Evolutionary conservation across 495 filamentous ascomycete species (phyloP).

Genomic region (Lindgomyces ingoldianus): DNA sequence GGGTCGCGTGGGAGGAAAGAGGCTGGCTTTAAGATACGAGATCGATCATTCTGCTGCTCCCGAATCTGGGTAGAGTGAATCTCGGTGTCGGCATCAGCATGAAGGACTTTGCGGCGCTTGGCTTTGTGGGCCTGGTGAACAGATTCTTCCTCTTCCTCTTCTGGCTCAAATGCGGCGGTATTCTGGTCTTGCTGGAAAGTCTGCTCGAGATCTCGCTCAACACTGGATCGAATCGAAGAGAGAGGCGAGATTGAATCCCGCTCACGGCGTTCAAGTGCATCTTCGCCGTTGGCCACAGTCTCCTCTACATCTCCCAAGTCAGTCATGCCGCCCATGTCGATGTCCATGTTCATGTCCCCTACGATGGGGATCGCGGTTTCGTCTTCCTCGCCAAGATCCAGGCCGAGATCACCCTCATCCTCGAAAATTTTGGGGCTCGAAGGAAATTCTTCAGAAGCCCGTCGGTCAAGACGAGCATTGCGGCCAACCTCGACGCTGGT

Average conservation of each 20-base stretch:
- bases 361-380: conserved; percentile 9
- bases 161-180: conserved; percentile 47
- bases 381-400: conserved; percentile 57
- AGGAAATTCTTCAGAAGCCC: conserved; percentile 60
- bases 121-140: conserved; percentile 61
- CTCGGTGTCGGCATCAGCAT: conserved; percentile 66
- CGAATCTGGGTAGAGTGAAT: conserved; percentile 64
- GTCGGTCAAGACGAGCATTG: conserved; percentile 67
- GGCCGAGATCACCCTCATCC: conserved; percentile 44
- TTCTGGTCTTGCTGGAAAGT: conserved; percentile 51
- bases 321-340: conserved; percentile 60
- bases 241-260: conserved; percentile 68
- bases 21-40: conserved; percentile 75
- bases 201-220: conserved; percentile 58
- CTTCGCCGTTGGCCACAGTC: conserved; percentile 42
- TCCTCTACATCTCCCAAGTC: conserved; percentile 50
- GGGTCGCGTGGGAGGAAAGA: conserved; percentile 84
- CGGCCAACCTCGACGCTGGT: conserved; percentile 80
- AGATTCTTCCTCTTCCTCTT: conserved; percentile 56
- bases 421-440: conserved; percentile 40
- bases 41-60: conserved; percentile 74
- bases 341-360: conserved; percentile 32
- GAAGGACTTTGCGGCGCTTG: conserved; percentile 76
- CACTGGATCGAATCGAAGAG: conserved; percentile 56
- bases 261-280: conserved; percentile 45